Base-by-base conservation (phyloP, 2,329 filamentous ascomycete genomes). In the Periconia digitata region DNA sequence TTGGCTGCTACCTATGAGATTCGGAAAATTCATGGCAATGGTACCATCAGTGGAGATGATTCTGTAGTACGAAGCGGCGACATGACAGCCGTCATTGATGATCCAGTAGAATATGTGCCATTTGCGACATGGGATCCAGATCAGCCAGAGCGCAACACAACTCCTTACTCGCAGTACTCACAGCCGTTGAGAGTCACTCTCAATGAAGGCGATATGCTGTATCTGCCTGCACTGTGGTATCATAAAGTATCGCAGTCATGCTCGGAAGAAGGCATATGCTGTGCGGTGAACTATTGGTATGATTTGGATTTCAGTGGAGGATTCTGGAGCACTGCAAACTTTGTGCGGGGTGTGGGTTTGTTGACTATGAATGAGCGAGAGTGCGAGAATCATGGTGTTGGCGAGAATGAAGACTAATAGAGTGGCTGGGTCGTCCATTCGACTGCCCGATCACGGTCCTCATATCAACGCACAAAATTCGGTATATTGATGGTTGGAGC, bases 271-370 rank as follows among this genome's bases (percentile, higher is more conserved):
- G 86, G 85, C 0, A 83, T 92, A 24, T 90, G 88, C 36, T 83
- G 87, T 46, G 87, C 89, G 1, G 84, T 91, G 32, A 94, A 94
- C 62, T 92, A 92, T 68, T 94, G 89, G 86, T 91, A 91, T 56
- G 88, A 92, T 64, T 87, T 92, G 80, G 85, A 90, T 23, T 92
- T 89, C 59, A 77, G 76, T 21, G 87, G 88, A 0, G 79, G 82
- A 0, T 80, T 90, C 29, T 90, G 85, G 72, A 79, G 86, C 2
- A 66, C 80, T 40, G 77, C 76, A 24, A 74, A 75, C 7, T 87
- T 88, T 63, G 76, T 66, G 3, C 54, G 70, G 21, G 60, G 52
- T 3, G 58, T 61, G 6, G 70, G 69, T 3, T 38, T 68, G 36
- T 17, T 69, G 15, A 50, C 50, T 44, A 42, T 59, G 38, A 37